Percentiles rank a stretch among this genome's conserved stretches.
These are phyloP conservation scores for Penicillium cataractarum DNA, from an alignment of 495 filamentous ascomycete species.

Conservation along the genomic window DNA sequence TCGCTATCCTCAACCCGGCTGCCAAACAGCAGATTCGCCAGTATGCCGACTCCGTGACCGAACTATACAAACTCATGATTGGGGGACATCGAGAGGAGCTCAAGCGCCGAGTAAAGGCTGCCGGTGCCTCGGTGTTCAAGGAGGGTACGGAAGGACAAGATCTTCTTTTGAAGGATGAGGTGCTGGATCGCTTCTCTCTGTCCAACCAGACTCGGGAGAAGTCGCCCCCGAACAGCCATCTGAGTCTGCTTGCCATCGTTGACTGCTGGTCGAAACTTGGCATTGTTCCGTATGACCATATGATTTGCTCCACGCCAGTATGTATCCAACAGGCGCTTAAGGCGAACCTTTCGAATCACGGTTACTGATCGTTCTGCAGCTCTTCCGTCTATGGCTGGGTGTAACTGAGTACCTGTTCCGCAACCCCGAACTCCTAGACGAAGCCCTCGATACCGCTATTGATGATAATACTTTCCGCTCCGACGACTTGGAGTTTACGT, in stretches of 20 bases:
- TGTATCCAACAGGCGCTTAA: constrained; percentile 25
- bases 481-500: constrained; percentile 96
- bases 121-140: constrained; percentile 80
- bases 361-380: constrained; percentile 42
- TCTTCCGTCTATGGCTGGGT: constrained; percentile 97
- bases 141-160: constrained; percentile 57
- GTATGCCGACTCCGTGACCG: constrained; percentile 90
- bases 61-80: constrained; percentile 95
- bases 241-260: constrained; percentile 95
- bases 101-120: constrained; percentile 73
- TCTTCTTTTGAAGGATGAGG: constrained; percentile 76
- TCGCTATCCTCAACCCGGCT: constrained; percentile 93
- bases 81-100: constrained; percentile 80
- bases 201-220: constrained; percentile 62
- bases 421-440: constrained; percentile 79
- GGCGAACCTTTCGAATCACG: background rate
- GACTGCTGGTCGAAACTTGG: constrained; percentile 94
- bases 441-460: constrained; percentile 81
- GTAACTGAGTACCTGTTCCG: constrained; percentile 97
- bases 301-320: constrained; percentile 96
- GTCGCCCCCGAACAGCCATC: constrained; percentile 83
- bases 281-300: constrained; percentile 97
- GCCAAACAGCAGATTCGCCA: constrained; percentile 91
- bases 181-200: constrained; percentile 85
- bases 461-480: constrained; percentile 84